Evolutionary conservation across 805 yeast genomes (phyloP), one percentile per base, ranked within the genome.

Genomic region (Saturnispora bothae): DNA sequence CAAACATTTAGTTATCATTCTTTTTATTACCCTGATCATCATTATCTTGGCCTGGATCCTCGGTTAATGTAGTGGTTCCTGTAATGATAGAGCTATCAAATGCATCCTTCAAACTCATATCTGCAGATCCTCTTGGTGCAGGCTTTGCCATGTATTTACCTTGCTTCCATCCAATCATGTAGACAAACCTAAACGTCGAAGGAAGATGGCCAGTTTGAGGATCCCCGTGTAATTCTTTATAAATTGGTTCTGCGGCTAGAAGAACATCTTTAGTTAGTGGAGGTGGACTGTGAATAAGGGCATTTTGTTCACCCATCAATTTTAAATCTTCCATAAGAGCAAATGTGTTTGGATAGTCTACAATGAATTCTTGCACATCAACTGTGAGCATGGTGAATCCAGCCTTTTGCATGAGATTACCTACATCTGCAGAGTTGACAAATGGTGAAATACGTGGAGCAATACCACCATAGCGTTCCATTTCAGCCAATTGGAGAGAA

Each of bases 141-240:
- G 94, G 89, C 52, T 77, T 63, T 3, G 88, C 85, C 53, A 82
- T 84, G 35, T 59, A 53, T 5, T 72, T 71, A 39, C 83, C 70
- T 46, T 78, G 76, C 54, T 82, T 84, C 95, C 95, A 84, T 3
- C 94, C 95, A 52, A 84, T 81, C 85, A 83, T 78, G 53, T 78
- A 80, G 19, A 83, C 73, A 38, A 84, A 72, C 43, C 84, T 63
- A 59, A 73, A 84, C 1, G 94, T 83, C 8, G 84, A 86, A 1
- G 94, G 94, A n/a, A 83, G 54, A 0, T 74, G 61, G 1, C 58
- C 49, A 47, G 64, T 73, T 13, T 61, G 46, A 2, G 59, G 61
- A 42, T 72, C 83, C 2, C 85, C 86, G 53, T 84, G 89, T 54
- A 84, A 61, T 5, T 73, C 63, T 45, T 66, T 66, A 55, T 84